phyloP scores from a whole-genome alignment of 2,329 filamentous ascomycete species.

The Fusarium sp. region DNA sequence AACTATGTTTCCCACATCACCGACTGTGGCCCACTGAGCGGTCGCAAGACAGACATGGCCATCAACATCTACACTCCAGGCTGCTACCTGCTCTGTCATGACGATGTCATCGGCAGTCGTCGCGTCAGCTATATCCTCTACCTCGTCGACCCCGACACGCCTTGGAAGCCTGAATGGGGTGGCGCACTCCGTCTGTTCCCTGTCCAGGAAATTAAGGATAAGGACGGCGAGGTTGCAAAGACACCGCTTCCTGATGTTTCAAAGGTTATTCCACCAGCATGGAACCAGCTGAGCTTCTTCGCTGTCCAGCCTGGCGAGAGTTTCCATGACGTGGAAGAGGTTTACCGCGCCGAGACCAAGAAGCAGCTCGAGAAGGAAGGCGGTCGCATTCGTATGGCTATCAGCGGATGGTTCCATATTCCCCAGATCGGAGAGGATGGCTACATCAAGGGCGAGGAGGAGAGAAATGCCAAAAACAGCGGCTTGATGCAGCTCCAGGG shows the following conservation, averaged over 20 bases:
- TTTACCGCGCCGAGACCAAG: constrained; percentile 77
- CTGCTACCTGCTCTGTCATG: constrained; percentile 94
- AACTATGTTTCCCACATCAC: constrained; percentile 90
- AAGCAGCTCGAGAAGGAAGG: constrained; percentile 75
- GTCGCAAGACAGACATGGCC: constrained; percentile 97
- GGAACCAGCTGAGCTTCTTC: constrained; percentile 98
- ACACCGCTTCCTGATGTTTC: constrained; percentile 82
- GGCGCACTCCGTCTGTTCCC: constrained; percentile 92
- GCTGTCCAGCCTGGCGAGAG: constrained; percentile 98
- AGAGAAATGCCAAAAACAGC: constrained; percentile 88
- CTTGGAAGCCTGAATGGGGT: constrained; percentile 93
- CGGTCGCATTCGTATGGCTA: constrained; percentile 91
- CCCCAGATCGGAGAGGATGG: constrained; percentile 94
- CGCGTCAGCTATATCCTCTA: constrained; percentile 98
- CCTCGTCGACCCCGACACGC: constrained; percentile 88
- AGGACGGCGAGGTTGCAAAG: constrained; percentile 79
- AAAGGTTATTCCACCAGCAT: constrained; percentile 90
- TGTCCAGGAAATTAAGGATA: constrained; percentile 67
- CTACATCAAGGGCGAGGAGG: constrained; percentile 87
- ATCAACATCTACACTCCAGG: constrained; percentile 99
- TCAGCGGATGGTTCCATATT: constrained; percentile 99
- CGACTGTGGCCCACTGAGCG: constrained; percentile 86
- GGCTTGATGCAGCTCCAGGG: constrained; percentile 93
- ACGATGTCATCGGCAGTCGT: constrained; percentile 98
- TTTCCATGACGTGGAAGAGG: constrained; percentile 98